Base-by-base conservation (phyloP, 148 eudicot species). In the Pharnaceum exiguum region DNA sequence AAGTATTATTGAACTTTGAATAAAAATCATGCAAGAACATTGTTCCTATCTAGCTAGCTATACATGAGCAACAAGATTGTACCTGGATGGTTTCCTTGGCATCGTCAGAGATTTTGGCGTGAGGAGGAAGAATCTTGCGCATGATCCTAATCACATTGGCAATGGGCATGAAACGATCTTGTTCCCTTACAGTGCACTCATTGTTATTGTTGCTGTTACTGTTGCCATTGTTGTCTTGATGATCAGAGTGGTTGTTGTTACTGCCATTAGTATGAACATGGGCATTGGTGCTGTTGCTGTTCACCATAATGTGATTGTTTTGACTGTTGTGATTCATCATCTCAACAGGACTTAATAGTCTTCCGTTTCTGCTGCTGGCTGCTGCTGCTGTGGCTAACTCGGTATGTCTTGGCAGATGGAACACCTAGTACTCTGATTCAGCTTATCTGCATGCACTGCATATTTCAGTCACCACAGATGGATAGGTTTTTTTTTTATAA, bases 161-260 rank as follows among this genome's bases (percentile, higher is more conserved):
- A 0, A 91, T 87, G 4, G 97, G 97, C 97, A 91, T 91, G 81
- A 87, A 87, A 11, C 94, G 73, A 70, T 91, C 96, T 62, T 91
- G 97, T 67, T 91, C 97, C 6, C 96, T 69, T 0, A 90, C 89
- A 0, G 59, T 69, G 84, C 97, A 84, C 36, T 90, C 97, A 2
- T 47, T 62, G 57, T 64, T 77, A 7, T 60, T 74, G 39, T 22
- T 50, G 38, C 5, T 24, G 10, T 22, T 35, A 26, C 2, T 42
- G 21, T 11, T 55, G 30, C 19, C 18, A 25, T 18, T 18, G 15
- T 38, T 10, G n/a, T n/a, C n/a, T n/a, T n/a, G n/a, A n/a, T n/a
- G n/a, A n/a, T n/a, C n/a, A n/a, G n/a, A n/a, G n/a, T 55, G 25
- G 44, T n/a, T 33, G 18, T 30, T 12, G 46, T 22, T 29, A 11